A percentile compares a stretch with the other conserved stretches of the same genome.
Conservation (phyloP, 176 grass and related monocot species). For the Eragrostis curvula region DNA sequence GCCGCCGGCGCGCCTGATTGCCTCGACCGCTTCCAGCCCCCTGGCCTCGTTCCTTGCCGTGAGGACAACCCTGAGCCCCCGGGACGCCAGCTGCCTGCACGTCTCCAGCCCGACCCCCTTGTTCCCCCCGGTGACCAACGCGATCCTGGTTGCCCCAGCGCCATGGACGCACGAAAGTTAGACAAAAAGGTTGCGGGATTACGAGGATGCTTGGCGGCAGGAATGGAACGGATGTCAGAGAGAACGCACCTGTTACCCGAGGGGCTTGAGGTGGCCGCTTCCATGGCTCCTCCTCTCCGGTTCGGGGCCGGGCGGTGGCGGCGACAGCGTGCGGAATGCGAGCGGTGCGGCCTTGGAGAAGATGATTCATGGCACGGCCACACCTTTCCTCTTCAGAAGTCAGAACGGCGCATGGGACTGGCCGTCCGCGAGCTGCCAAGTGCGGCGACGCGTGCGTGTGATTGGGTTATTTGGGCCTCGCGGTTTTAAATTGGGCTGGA, state of each 20-base stretch:
- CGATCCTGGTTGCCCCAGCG: slow-evolving; percentile 39
- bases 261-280: slow-evolving; percentile 28
- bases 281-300: slow-evolving; percentile 31
- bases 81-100: slow-evolving; percentile 56
- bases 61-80: slow-evolving; percentile 60
- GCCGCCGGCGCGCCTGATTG: slow-evolving; percentile 22
- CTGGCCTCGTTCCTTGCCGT: slow-evolving; percentile 72
- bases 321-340: neutral
- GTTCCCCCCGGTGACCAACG: slow-evolving; percentile 69
- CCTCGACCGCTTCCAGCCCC: slow-evolving; percentile 56
- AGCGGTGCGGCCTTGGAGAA: neutral
- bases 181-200: neutral
- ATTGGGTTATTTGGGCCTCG: neutral
- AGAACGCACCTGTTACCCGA: slow-evolving; percentile 51
- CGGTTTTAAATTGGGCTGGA: neutral
- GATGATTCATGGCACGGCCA: slow-evolving; percentile 18
- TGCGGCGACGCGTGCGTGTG: neutral
- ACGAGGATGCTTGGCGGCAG: neutral
- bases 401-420: neutral
- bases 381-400: neutral
- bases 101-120: slow-evolving; percentile 85
- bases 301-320: neutral
- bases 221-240: neutral
- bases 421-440: no score
- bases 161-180: neutral